phyloP scores from a whole-genome alignment of 495 filamentous ascomycete genomes.

The Niebla homalea region DNA sequence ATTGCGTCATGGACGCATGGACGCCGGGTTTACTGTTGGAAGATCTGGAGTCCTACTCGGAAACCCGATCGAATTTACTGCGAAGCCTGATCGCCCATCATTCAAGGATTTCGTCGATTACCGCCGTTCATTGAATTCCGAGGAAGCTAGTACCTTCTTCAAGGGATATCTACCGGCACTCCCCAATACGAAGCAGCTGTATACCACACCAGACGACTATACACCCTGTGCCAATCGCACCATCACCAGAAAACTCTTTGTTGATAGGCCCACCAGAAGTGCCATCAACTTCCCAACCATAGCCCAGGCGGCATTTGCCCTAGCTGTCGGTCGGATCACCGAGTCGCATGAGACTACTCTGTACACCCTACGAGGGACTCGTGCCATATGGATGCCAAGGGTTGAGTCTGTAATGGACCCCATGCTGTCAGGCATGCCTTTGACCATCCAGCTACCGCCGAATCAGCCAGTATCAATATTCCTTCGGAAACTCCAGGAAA shows the following conservation, averaged over 20 bases:
- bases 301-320: neutral
- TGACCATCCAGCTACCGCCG: neutral
- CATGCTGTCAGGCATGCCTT: neutral
- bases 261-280: neutral
- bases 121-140: neutral
- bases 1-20: neutral
- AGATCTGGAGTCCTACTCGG: neutral
- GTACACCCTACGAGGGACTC: neutral
- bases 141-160: no score
- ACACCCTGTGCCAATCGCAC: no score
- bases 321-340: neutral
- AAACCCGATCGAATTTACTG: neutral
- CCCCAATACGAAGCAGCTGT: no score
- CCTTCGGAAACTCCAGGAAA: neutral
- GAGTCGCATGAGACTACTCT: neutral
- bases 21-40: neutral
- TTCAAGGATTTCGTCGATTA: neutral
- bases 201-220: no score
- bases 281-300: neutral
- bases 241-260: neutral
- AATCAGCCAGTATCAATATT: neutral
- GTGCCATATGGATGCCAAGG: neutral
- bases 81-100: neutral
- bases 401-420: slow-evolving; percentile 1
- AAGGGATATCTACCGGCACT: no score